phyloP scores from a whole-genome alignment of 305 asterid genomes.

The Caryopteris hybrid region DNA sequence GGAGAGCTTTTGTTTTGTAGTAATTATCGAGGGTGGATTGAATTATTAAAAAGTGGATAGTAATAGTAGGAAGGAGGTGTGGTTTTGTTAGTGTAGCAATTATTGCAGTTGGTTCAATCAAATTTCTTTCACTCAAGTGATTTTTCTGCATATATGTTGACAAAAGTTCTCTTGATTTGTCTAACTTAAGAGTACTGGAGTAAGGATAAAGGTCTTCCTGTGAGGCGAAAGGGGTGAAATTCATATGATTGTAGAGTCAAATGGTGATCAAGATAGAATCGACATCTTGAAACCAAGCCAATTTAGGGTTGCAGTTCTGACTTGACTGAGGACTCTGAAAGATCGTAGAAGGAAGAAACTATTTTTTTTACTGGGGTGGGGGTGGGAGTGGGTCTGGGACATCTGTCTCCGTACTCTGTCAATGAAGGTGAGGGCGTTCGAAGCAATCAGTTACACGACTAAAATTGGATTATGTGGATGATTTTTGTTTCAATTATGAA shows the following conservation, averaged over 20 bases:
- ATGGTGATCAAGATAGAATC: not conserved
- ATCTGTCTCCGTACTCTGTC: no score
- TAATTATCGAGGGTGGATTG: not conserved
- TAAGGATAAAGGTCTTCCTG: not conserved
- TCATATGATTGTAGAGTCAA: not conserved
- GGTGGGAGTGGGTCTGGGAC: not conserved
- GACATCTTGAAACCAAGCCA: not conserved
- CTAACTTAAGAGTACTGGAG: not conserved
- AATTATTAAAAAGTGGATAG: not conserved
- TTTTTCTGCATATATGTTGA: not conserved
- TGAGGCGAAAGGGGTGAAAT: no score
- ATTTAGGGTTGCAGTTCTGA: not conserved
- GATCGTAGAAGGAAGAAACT: no score
- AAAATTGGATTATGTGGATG: no score
- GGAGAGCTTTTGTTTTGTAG: not conserved
- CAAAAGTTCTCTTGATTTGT: not conserved
- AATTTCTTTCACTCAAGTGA: not conserved
- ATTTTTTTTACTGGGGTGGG: no score
- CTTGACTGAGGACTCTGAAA: no score
- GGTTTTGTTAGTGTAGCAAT: not conserved
- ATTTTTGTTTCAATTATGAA: no score
- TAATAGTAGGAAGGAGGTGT: not conserved
- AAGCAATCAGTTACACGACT: no score
- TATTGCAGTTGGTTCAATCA: conserved; percentile 7
- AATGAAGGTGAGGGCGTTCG: no score